These are phyloP conservation scores for Platanus orientalis DNA, from an alignment of 164 flowering plant genomes.

Conservation along the genomic window DNA sequence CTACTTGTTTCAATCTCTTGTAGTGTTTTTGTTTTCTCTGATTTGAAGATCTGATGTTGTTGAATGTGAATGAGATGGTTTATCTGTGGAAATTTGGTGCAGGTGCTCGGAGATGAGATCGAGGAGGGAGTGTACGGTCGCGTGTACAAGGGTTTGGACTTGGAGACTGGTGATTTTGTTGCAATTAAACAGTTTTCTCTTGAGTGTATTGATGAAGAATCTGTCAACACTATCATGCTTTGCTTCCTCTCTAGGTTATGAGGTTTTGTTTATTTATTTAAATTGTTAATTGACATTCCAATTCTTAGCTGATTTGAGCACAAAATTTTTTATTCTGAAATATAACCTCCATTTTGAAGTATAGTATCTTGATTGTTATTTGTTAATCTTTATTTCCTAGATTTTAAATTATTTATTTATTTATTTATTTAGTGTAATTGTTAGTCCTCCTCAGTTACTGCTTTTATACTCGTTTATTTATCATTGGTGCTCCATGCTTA, in stretches of 20 bases:
- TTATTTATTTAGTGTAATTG: no score
- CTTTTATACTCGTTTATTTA: no score
- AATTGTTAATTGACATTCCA: background rate
- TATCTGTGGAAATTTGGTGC: slow-evolving; percentile 9
- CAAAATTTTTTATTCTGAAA: no score
- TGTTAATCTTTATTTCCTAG: no score
- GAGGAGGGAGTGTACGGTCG: slow-evolving; percentile 99
- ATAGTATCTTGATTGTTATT: no score
- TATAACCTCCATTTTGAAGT: no score
- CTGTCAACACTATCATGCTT: slow-evolving; percentile 95
- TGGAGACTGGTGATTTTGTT: slow-evolving; percentile 98
- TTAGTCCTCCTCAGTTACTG: no score
- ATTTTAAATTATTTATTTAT: no score
- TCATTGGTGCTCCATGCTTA: no score
- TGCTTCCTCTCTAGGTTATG: no score
- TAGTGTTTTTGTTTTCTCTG: background rate
- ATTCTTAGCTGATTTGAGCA: no score
- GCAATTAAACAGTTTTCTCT: slow-evolving; percentile 97
- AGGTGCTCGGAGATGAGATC: slow-evolving; percentile 99
- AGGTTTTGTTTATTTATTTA: background rate
- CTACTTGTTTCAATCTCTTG: no score
- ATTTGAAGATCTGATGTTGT: background rate
- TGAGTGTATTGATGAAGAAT: slow-evolving; percentile 96
- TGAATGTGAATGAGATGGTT: slow-evolving; percentile 1
- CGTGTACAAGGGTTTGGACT: slow-evolving; percentile 98